Evolutionary conservation across 2,329 filamentous ascomycete species (phyloP), one percentile per base, ranked within the genome.

Genomic region (Aspergillus versicolor): DNA sequence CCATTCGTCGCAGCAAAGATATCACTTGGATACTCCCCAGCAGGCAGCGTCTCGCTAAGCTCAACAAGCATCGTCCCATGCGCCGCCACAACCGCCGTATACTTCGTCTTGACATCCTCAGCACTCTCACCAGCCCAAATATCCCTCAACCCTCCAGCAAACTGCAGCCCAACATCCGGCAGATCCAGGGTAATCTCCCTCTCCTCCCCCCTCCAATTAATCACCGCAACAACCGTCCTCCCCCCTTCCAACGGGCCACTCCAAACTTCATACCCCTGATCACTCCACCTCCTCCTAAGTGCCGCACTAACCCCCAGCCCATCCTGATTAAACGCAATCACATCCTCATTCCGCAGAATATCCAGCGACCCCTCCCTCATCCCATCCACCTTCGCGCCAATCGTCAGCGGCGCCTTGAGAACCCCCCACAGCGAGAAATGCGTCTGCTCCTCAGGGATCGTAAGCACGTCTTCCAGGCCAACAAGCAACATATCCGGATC

Each of bases 241-340:
- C 67, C 71, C 1, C 70, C 75, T 0, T 79, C 79, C 1, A 84
- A 70, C 7, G 77, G 71, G 0, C 81, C 81, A 24, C 76, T 75
- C 80, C 80, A 83, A 1, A 83, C 67, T 53, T 84, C 82, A 69
- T 79, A 82, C 42, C 77, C 75, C 27, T 79, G 76, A 21, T 79
- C 75, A 0, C 79, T 79, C 63, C 79, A 78, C 5, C 81, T 73
- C 4, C 79, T 70, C 1, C 79, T 67, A 1, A 87, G 70, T n/a
- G 74, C 73, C 0, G 82, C 81, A 44, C 82, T 81, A 52, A 79
- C 70, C 0, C 77, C 82, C 0, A 85, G 67, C 0, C 77, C 58
- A 62, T 86, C 84, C 61, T 86, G 83, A 62, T 86, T 86, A 64
- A 84, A 81, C 0, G 78, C 78, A 22, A 87, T 81, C 21, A 84